phyloP scores from a whole-genome alignment of 805 yeast genomes.

The Saturnispora zaruensis region DNA sequence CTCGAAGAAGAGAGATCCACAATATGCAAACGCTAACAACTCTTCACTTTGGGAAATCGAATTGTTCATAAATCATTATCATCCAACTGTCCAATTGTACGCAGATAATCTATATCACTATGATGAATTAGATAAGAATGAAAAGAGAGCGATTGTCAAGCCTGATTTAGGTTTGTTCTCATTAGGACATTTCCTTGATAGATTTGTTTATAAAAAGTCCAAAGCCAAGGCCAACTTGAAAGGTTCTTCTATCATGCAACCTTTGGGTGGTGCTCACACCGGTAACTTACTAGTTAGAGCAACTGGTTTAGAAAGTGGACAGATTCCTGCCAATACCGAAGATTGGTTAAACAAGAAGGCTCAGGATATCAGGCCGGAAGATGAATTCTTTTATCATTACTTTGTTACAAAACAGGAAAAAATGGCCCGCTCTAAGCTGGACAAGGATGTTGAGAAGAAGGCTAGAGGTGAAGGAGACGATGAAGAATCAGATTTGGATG shows the following conservation, averaged over 20 bases:
- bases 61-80: slow-evolving; percentile 72
- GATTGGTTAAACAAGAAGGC: slow-evolving; percentile 69
- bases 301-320: slow-evolving; percentile 30
- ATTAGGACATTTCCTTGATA: slow-evolving; percentile 82
- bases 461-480: slow-evolving; percentile 35
- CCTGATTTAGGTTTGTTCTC: slow-evolving; percentile 91
- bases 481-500: slow-evolving; percentile 41
- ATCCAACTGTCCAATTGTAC: slow-evolving; percentile 82
- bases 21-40: slow-evolving; percentile 72
- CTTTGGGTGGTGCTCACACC: slow-evolving; percentile 78
- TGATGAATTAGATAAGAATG: slow-evolving; percentile 19
- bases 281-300: slow-evolving; percentile 61
- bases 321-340: slow-evolving; percentile 69
- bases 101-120: slow-evolving; percentile 56
- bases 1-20: slow-evolving; percentile 87
- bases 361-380: slow-evolving; percentile 73
- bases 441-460: slow-evolving; percentile 36
- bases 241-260: slow-evolving; percentile 96
- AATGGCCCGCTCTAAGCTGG: slow-evolving; percentile 30
- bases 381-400: slow-evolving; percentile 79
- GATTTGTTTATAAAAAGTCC: slow-evolving; percentile 91
- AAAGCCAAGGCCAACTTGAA: slow-evolving; percentile 65
- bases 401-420: slow-evolving; percentile 54
- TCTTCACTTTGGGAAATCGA: slow-evolving; percentile 83
- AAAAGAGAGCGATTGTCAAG: slow-evolving; percentile 34